Conservation (phyloP, 306 rosid species). For the Cicer chorassanicum region DNA sequence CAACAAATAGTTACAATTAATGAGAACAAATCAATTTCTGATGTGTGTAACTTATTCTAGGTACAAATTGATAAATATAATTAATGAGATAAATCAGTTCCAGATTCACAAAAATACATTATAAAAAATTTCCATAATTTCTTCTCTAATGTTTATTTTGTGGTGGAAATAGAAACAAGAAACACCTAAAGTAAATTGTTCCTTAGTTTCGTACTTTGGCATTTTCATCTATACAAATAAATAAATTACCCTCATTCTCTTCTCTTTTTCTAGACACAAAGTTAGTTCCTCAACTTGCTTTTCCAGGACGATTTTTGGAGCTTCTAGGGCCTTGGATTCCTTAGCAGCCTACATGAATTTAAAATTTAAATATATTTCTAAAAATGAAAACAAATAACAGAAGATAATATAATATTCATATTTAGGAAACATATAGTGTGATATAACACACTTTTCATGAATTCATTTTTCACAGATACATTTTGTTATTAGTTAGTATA, state of each 20-base stretch:
- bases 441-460: slow-evolving; percentile 2
- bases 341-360: slow-evolving; percentile 73
- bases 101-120: too few relatives aligned
- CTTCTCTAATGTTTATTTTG: too few relatives aligned
- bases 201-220: not conserved
- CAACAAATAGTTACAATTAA: too few relatives aligned
- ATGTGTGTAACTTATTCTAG: too few relatives aligned
- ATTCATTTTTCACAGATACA: not conserved
- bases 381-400: slow-evolving; percentile 1
- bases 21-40: too few relatives aligned
- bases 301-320: slow-evolving; percentile 79
- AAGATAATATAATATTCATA: slow-evolving; percentile 21
- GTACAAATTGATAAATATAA: too few relatives aligned
- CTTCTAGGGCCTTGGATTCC: slow-evolving; percentile 90
- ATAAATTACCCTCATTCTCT: slow-evolving; percentile 70
- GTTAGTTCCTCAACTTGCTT: slow-evolving; percentile 87
- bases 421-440: not conserved
- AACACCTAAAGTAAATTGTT: too few relatives aligned
- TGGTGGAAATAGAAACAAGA: too few relatives aligned
- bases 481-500: slow-evolving; percentile 8
- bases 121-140: too few relatives aligned
- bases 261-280: slow-evolving; percentile 66
- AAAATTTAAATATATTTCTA: not conserved
- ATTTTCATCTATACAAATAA: slow-evolving; percentile 34
- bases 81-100: too few relatives aligned